Base-by-base conservation (phyloP, 2,329 filamentous ascomycete genomes). In the Orbilia brochopaga region DNA sequence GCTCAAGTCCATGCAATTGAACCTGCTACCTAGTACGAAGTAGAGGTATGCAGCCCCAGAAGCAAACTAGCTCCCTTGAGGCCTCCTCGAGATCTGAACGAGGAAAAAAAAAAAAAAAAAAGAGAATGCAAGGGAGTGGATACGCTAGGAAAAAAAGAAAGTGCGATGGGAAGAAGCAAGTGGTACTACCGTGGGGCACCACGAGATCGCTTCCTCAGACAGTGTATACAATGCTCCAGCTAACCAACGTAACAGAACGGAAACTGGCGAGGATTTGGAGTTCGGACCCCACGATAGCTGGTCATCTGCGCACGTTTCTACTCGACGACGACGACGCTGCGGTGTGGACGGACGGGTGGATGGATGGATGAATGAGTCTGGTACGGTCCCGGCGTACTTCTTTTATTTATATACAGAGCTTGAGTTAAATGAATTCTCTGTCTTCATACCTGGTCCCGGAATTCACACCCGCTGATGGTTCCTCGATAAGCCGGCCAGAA, bases 401-500 rank as follows among this genome's bases (percentile, higher is more conserved):
- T 37, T 69, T 61, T 56, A 56, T 61, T 37, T 69, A 56, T 56
- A 56, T 61, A 51, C 51, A 61, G 55, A 59, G n/a, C 37, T 3
- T 42, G 51, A 60, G 32, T 17, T 51, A 24, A 13, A 37, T 44
- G 35, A n/a, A 15, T 27, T 13, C 24, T 59, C 11, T 51, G 46
- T 10, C 30, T 44, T 35, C 46, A 11, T 60, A 19, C 13, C 24
- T 54, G 46, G 27, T 24, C 55, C 37, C 63, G 44, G 51, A 61
- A 53, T 62, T 69, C 58, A 32, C 46, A 53, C 37, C 37, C 37
- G 48, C 59, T 70, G 55, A 54, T 0, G 59, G 40, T 64, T 64
- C 59, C 60, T 70, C 66, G 66, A 70, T 54, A 70, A 70, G 66
- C 59, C 66, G 66, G 66, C 60, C 42, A 27, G 53, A 32, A 32